A percentile compares a stretch with the other conserved stretches of the same genome.
phyloP scores from a whole-genome alignment of 139 green algal species.

The Klebsormidium nitens region DNA sequence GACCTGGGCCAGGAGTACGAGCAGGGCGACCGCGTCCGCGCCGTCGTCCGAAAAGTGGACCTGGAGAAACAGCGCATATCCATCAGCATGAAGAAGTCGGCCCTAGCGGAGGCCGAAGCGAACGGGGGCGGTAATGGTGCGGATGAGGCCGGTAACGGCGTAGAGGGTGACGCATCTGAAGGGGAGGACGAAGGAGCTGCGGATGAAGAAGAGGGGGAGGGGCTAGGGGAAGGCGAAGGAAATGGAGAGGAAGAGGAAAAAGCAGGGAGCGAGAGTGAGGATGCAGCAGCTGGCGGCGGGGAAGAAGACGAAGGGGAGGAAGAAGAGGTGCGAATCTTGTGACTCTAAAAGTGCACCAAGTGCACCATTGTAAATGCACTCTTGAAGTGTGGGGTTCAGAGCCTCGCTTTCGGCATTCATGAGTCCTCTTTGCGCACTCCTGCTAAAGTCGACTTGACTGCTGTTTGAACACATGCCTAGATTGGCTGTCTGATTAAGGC shows the following conservation, averaged over 20 bases:
- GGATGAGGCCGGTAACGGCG: constrained; percentile 35
- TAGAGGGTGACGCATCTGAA: constrained; percentile 34
- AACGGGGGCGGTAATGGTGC: constrained; percentile 10
- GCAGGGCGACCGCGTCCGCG: constrained; percentile 59
- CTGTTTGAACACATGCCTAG: too few relatives aligned
- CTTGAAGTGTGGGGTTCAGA: too few relatives aligned
- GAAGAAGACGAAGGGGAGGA: constrained; percentile 47
- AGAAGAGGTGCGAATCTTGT: too few relatives aligned
- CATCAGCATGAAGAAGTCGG: constrained; percentile 33
- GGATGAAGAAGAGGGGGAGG: constrained; percentile 37
- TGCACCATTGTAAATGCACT: too few relatives aligned
- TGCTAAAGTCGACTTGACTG: too few relatives aligned
- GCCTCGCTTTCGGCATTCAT: too few relatives aligned
- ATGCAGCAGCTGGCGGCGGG: constrained; percentile 22
- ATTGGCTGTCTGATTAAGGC: too few relatives aligned
- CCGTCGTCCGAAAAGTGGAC: constrained; percentile 55
- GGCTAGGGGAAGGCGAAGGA: neutral
- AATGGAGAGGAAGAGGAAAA: constrained; percentile 9
- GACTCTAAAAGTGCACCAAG: too few relatives aligned
- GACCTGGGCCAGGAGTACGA: constrained; percentile 50
- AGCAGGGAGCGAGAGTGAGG: neutral
- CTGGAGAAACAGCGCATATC: constrained; percentile 12
- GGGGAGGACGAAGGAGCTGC: constrained; percentile 24
- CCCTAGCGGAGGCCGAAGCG: constrained; percentile 47
- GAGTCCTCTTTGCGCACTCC: too few relatives aligned